These are phyloP conservation scores for Sugiyamaella neomexicana DNA, from an alignment of 1,139 yeast species.

Conservation along the genomic window DNA sequence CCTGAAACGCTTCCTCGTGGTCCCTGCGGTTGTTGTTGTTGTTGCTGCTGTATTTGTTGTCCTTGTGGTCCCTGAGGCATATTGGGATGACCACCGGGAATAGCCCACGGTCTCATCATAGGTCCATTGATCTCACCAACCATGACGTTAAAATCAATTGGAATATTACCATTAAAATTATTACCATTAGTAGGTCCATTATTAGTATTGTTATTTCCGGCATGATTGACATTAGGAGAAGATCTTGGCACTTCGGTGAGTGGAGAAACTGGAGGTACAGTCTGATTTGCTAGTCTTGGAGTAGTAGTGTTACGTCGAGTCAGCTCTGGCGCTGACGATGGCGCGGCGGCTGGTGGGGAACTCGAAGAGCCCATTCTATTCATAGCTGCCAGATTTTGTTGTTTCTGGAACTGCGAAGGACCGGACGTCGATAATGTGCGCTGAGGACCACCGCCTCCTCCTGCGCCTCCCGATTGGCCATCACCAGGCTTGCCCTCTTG, in stretches of 20 bases:
- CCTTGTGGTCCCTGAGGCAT: conserved; percentile 23
- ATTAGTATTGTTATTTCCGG: conserved; percentile 12
- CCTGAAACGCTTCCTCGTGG: conserved; percentile 21
- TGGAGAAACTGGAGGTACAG: conserved; percentile 39
- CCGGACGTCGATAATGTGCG: conserved; percentile 22
- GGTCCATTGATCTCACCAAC: conserved; percentile 37
- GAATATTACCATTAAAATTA: conserved; percentile 25
- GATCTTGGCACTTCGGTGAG: conserved; percentile 25
- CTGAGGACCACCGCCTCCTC: too few species aligned
- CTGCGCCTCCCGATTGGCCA: conserved; percentile 10
- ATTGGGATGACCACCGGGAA: conserved; percentile 21
- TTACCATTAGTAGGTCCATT: conserved; percentile 15
- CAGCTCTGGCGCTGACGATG: conserved; percentile 21
- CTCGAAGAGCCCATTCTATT: conserved; percentile 23
- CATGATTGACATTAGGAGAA: conserved; percentile 21
- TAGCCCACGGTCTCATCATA: conserved; percentile 27
- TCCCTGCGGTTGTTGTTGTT: conserved; percentile 12
- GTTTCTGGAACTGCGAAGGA: conserved; percentile 22
- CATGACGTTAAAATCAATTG: conserved; percentile 36
- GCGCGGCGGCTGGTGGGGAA: conserved; percentile 29
- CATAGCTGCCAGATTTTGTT: conserved; percentile 19
- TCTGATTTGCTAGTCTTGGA: conserved; percentile 32
- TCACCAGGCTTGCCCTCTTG: conserved; percentile 21
- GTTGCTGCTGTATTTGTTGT: conserved; percentile 17
- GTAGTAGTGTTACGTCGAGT: conserved; percentile 22